Evolutionary conservation across 768 basidiomycete species (phyloP).

Genomic region (Gelatoporia subvermispora): DNA sequence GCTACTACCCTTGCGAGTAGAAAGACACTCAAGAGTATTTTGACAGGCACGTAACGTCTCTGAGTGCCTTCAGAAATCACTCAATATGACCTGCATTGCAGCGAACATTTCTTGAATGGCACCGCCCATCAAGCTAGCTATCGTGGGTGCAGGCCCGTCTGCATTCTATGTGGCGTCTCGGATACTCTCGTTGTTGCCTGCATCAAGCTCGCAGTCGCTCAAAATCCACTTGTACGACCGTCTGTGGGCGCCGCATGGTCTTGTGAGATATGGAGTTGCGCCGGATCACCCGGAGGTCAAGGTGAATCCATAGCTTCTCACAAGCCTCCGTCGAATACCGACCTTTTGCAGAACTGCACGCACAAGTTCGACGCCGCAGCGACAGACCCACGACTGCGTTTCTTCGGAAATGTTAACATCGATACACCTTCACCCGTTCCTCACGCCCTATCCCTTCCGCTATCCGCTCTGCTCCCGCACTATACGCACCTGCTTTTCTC

Average conservation of each 20-base stretch:
- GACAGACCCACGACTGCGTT: constrained; percentile 73
- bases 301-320: constrained; percentile 35
- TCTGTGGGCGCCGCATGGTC: constrained; percentile 90
- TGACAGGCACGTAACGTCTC: too few species aligned
- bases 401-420: constrained; percentile 88
- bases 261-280: constrained; percentile 94
- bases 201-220: constrained; percentile 33
- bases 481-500: constrained; percentile 88
- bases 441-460: constrained; percentile 52
- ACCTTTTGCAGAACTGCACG: constrained; percentile 73
- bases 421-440: constrained; percentile 37
- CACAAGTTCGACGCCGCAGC: constrained; percentile 89
- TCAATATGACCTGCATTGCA: too few species aligned
- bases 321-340: neutral
- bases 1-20: too few species aligned
- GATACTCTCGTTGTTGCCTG: constrained; percentile 61
- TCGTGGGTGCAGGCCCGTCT: constrained; percentile 94
- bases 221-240: constrained; percentile 86
- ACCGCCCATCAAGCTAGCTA: constrained; percentile 65
- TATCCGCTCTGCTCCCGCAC: constrained; percentile 55
- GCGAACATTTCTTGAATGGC: too few species aligned
- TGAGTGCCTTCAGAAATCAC: too few species aligned
- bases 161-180: constrained; percentile 92
- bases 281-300: constrained; percentile 99
- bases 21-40: too few species aligned